Percentiles rank a stretch among this genome's conserved stretches.
phyloP scores from a whole-genome alignment of 2,329 filamentous ascomycete species.

The Fusarium sp. region DNA sequence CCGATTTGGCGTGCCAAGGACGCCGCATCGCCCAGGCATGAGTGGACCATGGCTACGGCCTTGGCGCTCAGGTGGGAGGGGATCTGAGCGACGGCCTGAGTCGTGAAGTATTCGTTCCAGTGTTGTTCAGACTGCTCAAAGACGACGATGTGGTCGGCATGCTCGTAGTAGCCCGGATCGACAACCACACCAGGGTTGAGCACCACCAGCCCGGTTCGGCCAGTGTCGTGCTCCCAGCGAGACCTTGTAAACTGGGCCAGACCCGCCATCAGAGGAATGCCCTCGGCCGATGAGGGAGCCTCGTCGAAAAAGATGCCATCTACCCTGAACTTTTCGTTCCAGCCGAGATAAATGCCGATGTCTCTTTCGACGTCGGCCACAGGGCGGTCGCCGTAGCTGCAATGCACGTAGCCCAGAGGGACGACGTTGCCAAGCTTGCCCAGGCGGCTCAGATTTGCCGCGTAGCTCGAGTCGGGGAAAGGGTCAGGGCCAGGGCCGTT shows the following conservation, averaged over 20 bases:
- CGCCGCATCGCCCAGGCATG: constrained; percentile 10
- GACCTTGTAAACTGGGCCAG: constrained; percentile 21
- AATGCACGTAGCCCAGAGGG: constrained; percentile 31
- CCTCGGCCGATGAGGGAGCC: constrained; percentile 11
- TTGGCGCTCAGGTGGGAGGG: constrained; percentile 1
- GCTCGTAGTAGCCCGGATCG: constrained; percentile 11
- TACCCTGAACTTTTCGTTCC: constrained; percentile 21
- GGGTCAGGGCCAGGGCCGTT: constrained; percentile 21
- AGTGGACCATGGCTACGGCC: constrained; percentile 28
- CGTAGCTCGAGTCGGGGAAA: constrained; percentile 23
- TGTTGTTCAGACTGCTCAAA: constrained; percentile 25
- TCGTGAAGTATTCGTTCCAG: constrained; percentile 5
- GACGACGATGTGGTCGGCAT: constrained; percentile 21
- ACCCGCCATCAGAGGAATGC: background rate
- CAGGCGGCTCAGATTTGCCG: constrained; percentile 9
- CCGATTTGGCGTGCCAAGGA: constrained; percentile 10
- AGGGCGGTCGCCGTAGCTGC: constrained; percentile 22
- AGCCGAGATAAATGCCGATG: constrained; percentile 20
- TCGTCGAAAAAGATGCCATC: constrained; percentile 37
- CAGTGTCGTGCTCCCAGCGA: constrained; percentile 9
- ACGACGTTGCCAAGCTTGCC: background rate
- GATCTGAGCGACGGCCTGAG: background rate
- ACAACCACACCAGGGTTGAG: constrained; percentile 26
- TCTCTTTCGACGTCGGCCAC: constrained; percentile 9
- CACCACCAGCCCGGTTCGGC: constrained; percentile 5